phyloP scores from a whole-genome alignment of 345 rosid genomes.

The Streptanthus diversifolius region DNA sequence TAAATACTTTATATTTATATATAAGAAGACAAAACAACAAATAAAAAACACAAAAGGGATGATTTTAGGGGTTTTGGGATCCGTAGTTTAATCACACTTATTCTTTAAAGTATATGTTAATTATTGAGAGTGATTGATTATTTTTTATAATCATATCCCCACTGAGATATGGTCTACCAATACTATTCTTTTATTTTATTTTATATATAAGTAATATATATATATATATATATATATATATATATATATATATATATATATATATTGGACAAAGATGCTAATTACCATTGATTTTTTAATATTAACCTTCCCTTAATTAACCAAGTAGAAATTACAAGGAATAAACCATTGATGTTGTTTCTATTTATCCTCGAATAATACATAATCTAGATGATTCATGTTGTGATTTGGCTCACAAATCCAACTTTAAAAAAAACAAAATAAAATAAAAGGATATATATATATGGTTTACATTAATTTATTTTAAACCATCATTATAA shows the following conservation, averaged over 20 bases:
- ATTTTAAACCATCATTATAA: too few relatives aligned
- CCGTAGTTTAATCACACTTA: conserved; percentile 34
- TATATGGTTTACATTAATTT: too few relatives aligned
- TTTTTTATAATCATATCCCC: conserved; percentile 35
- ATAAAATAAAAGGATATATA: not conserved
- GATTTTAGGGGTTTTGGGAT: conserved; percentile 50
- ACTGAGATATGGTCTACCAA: conserved; percentile 50
- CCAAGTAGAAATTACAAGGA: not conserved
- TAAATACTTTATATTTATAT: not conserved
- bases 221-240: not conserved
- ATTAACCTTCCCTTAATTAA: not conserved
- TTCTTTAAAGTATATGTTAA: conserved; percentile 12
- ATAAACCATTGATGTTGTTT: not conserved
- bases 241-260: not conserved
- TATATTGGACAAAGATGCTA: not conserved
- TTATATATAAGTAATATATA: not conserved
- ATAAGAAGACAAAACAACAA: conserved; percentile 37
- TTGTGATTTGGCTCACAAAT: not conserved
- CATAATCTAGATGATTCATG: not conserved
- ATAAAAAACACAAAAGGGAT: conserved; percentile 22
- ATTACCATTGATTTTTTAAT: not conserved
- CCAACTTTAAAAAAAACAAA: not conserved
- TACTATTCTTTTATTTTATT: conserved; percentile 7
- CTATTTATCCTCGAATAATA: not conserved
- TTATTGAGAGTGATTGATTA: conserved; percentile 45